These are phyloP conservation scores for Thuja plicata DNA, from an alignment of 83 land plant genomes.

Conservation along the genomic window DNA sequence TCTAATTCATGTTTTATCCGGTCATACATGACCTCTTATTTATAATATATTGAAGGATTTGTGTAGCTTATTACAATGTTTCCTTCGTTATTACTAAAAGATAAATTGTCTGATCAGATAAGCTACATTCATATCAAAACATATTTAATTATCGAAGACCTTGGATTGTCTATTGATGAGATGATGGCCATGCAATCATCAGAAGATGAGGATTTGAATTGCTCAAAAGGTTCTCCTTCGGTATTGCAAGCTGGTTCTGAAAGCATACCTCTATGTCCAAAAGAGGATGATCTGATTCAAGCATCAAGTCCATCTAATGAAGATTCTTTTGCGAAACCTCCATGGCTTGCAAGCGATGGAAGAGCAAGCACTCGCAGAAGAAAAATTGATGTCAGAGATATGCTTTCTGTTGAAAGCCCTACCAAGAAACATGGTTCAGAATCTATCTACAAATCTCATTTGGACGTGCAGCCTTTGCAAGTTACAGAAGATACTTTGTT, in stretches of 20 bases:
- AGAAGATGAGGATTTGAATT: background rate
- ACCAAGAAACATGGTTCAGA: constrained; percentile 18
- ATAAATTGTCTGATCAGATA: constrained; percentile 38
- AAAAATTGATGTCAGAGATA: background rate
- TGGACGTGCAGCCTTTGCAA: background rate
- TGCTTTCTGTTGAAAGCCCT: background rate
- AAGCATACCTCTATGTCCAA: background rate
- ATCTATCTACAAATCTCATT: background rate
- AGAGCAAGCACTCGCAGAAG: constrained; percentile 2
- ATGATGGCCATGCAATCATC: constrained; percentile 9
- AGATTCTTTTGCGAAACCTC: constrained; percentile 4
- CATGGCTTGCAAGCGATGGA: background rate
- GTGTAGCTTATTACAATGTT: background rate
- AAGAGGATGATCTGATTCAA: constrained; percentile 5
- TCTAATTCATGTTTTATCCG: background rate
- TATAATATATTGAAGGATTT: background rate
- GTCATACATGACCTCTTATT: background rate
- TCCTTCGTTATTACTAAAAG: background rate
- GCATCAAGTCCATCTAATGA: background rate
- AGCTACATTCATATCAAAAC: constrained; percentile 55
- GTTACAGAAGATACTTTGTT: constrained; percentile 33
- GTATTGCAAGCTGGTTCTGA: constrained; percentile 1
- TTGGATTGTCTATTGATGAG: constrained; percentile 38
- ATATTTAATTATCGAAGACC: constrained; percentile 41
- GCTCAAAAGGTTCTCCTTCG: background rate